Percentiles rank a stretch among this genome's conserved stretches.
Conservation (phyloP, 1,284 basidiomycete genomes). For the Tilletiaria anomala region DNA sequence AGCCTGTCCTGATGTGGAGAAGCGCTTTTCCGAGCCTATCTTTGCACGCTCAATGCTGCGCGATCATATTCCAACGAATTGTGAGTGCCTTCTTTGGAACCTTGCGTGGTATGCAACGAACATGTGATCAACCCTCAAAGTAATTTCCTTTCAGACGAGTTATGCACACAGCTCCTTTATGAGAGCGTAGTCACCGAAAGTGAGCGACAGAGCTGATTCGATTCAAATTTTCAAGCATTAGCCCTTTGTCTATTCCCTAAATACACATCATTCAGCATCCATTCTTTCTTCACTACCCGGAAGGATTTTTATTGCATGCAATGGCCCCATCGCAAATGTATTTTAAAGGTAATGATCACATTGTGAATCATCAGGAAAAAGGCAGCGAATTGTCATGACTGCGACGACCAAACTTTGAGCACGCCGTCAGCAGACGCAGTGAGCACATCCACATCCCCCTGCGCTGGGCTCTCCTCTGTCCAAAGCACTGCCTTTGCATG, state of each 20-base stretch:
- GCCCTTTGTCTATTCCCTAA: no score
- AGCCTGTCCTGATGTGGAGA: constrained; percentile 43
- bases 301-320: no score
- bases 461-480: constrained; percentile 62
- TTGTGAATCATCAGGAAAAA: no score
- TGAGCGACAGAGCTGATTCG: no score
- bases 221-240: no score
- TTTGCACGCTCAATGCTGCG: constrained; percentile 30
- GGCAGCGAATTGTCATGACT: no score
- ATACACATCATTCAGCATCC: no score
- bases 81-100: constrained; percentile 5
- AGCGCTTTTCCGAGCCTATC: constrained; percentile 44
- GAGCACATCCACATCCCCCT: constrained; percentile 43
- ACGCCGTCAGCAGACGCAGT: constrained; percentile 59
- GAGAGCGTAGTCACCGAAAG: no score
- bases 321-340: no score
- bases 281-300: no score
- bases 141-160: constrained; percentile 9
- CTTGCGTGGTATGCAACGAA: background rate
- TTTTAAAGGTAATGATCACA: no score
- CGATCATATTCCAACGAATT: constrained; percentile 29
- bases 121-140: background rate
- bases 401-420: constrained; percentile 35
- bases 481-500: constrained; percentile 76
- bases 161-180: constrained; percentile 23